Conservation (phyloP, 139 green algal species). For the Chlorella ohadii region DNA sequence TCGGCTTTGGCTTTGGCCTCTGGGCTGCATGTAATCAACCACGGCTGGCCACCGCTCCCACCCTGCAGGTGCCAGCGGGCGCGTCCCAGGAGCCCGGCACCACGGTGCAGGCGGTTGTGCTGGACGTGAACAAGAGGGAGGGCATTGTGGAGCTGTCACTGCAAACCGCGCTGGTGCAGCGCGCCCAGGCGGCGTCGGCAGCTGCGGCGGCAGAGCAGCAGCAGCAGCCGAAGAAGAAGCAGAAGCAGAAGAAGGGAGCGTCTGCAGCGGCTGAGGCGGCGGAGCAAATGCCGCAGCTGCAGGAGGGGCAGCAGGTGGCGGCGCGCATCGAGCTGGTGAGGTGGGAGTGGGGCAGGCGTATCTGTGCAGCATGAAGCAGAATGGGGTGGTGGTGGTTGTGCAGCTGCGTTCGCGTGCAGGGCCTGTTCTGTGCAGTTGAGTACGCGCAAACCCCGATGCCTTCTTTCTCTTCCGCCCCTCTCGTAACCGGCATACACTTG, state of each 20-base stretch:
- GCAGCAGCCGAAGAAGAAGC: slow-evolving; percentile 48
- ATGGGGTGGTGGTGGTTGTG: no score
- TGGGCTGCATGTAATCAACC: no score
- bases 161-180: slow-evolving; percentile 30
- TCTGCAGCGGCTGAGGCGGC: slow-evolving; percentile 4
- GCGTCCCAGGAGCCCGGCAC: not conserved
- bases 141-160: slow-evolving; percentile 81
- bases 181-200: not conserved
- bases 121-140: slow-evolving; percentile 77
- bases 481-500: no score
- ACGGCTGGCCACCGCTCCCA: not conserved
- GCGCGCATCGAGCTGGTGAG: slow-evolving; percentile 27
- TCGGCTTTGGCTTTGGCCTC: no score
- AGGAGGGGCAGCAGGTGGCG: slow-evolving; percentile 10
- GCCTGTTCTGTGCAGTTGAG: no score
- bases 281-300: not conserved
- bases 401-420: no score
- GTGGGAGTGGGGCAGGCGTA: not conserved
- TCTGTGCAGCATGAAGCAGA: no score
- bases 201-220: not conserved
- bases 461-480: no score
- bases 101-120: slow-evolving; percentile 49
- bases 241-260: slow-evolving; percentile 12
- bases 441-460: no score
- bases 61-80: not conserved